Base-by-base conservation (phyloP, 257 asterid genomes). In the Sherardia arvensis region DNA sequence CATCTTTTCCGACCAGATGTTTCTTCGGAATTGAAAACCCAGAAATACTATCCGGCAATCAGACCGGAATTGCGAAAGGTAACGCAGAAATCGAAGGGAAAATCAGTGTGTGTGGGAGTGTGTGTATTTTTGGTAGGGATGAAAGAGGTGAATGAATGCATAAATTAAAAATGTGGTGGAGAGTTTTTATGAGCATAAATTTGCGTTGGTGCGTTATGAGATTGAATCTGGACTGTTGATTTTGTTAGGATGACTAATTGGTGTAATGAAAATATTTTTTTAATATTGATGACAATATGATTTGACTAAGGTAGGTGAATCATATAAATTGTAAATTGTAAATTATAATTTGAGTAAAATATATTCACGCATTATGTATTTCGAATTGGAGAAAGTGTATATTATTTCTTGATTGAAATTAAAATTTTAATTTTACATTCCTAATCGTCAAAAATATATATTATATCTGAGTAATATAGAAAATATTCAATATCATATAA, bases 1-100 rank as follows among this genome's bases (percentile, higher is more conserved):
- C 96, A 88, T 88, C 25, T 14, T 40, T 43, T 3, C 51, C 51
- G 51, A 17, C 51, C 51, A 0, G 2, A 15, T 0, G 3, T 17
- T 43, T 43, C 63, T 67, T n/a, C 28, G n/a, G 20, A 17, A 8
- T 17, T 3, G 2, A 28, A 45, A 64, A 48, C 59, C 60, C 68
- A 64, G 23, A 49, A 64, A 48, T n/a, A 47, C 10, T 62, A 7
- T 8, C 15, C 3, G 4, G 18, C 15, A 2, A 2, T 18, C 17
- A 10, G 45, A 7, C 14, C 29, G n/a, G 34, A 11, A 66, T 40
- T 26, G 40, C 5, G 34, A 38, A 17, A n/a, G 17, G 33, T 3
- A 18, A 47, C 20, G 15, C 3, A 3, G 29, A 45, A 18, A 20
- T 10, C 22, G 40, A 32, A 23, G 56, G 26, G 20, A 32, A 45